Evolutionary conservation across 1,284 basidiomycete species (phyloP).

Genomic region (Gomphus sp.): DNA sequence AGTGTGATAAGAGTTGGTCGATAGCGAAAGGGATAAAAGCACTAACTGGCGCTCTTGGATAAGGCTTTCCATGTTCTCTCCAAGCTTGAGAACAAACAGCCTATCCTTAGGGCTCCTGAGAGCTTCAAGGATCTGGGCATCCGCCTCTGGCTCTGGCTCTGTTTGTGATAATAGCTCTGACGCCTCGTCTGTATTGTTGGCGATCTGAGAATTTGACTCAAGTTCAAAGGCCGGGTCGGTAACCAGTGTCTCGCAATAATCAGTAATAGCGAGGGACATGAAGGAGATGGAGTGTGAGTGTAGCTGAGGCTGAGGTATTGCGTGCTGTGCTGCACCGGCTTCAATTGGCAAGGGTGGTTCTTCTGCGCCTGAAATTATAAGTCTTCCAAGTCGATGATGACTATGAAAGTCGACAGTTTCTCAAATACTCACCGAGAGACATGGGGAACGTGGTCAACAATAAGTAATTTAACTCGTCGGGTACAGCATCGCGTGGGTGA

Average conservation of each 20-base stretch:
- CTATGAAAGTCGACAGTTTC: neutral
- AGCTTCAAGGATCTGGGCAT: constrained; percentile 73
- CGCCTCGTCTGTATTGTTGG: neutral
- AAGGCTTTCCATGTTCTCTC: constrained; percentile 70
- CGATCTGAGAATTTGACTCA: neutral
- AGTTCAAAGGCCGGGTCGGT: neutral
- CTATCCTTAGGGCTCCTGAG: constrained; percentile 70
- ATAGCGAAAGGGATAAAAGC: constrained; percentile 7
- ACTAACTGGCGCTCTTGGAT: constrained; percentile 62
- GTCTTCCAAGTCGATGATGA: neutral
- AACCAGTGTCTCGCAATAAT: neutral
- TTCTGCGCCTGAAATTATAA: constrained; percentile 1
- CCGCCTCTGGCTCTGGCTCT: constrained; percentile 35
- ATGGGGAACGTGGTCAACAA: constrained; percentile 3
- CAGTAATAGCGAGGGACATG: neutral
- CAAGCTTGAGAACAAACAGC: constrained; percentile 74
- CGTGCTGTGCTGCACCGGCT: constrained; percentile 1
- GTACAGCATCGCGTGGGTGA: constrained; percentile 8
- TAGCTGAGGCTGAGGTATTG: constrained; percentile 1
- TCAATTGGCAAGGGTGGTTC: neutral
- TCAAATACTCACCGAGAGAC: constrained; percentile 5
- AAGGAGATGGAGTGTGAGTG: neutral
- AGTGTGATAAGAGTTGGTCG: constrained; percentile 10
- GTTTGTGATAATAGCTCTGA: neutral
- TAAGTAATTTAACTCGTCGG: neutral